phyloP scores from a whole-genome alignment of 805 yeast species.

The Cyberlindnera samutprakarnensis region DNA sequence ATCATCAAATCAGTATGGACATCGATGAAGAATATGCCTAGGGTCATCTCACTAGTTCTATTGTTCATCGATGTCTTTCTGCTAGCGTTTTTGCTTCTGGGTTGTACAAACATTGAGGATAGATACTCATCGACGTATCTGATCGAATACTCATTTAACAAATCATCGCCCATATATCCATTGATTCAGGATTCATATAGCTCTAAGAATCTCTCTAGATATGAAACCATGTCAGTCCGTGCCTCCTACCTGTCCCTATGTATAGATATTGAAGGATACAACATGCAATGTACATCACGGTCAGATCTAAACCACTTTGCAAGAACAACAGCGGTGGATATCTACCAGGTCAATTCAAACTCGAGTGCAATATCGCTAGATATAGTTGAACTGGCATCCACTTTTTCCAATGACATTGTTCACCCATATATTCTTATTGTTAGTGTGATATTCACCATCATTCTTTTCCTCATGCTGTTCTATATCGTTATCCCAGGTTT shows the following conservation, averaged over 20 bases:
- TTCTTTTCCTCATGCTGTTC: slow-evolving; percentile 32
- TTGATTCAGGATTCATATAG: slow-evolving; percentile 32
- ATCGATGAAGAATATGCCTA: slow-evolving; percentile 33
- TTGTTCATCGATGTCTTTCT: slow-evolving; percentile 43
- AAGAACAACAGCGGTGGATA: slow-evolving; percentile 25
- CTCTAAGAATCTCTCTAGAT: slow-evolving; percentile 24
- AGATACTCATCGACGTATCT: slow-evolving; percentile 44
- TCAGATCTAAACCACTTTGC: slow-evolving; percentile 21
- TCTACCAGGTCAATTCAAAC: slow-evolving; percentile 26
- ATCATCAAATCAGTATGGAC: slow-evolving; percentile 15
- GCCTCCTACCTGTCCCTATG: slow-evolving; percentile 57
- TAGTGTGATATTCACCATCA: slow-evolving; percentile 35
- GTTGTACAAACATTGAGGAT: slow-evolving; percentile 36
- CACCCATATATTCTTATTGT: slow-evolving; percentile 50
- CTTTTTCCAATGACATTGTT: slow-evolving; percentile 37
- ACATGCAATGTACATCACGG: slow-evolving; percentile 31
- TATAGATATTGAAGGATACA: slow-evolving; percentile 28
- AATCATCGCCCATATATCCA: slow-evolving; percentile 34
- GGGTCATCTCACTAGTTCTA: slow-evolving; percentile 31
- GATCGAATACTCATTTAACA: slow-evolving; percentile 41
- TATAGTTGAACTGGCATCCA: slow-evolving; percentile 38
- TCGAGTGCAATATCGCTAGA: slow-evolving; percentile 31
- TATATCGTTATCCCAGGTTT: slow-evolving; percentile 41
- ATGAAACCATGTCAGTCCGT: slow-evolving; percentile 35
- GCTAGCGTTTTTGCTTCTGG: slow-evolving; percentile 46